A percentile compares a stretch with the other conserved stretches of the same genome.
Evolutionary conservation across 192 early-diverging fungal species (phyloP).

Genomic region (Mortierella claussenii): DNA sequence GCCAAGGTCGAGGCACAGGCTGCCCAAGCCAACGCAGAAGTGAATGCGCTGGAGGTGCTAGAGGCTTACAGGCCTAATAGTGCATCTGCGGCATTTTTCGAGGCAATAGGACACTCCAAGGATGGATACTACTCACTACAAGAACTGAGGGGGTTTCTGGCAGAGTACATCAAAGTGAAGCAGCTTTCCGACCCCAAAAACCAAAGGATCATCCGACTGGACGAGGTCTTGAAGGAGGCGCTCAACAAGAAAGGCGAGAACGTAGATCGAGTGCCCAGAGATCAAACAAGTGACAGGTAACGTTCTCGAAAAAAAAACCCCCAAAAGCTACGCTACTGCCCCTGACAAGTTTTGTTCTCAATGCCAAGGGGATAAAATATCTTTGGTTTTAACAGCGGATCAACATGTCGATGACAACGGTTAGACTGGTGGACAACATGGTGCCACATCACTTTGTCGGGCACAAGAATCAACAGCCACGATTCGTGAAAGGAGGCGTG

Average conservation of each 20-base stretch:
- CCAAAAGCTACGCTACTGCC: too few relatives aligned
- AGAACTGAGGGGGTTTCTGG: slow-evolving; percentile 67
- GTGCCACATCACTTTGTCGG: slow-evolving; percentile 36
- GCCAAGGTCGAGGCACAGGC: slow-evolving; percentile 30
- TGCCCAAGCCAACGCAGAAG: slow-evolving; percentile 8
- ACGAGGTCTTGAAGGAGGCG: slow-evolving; percentile 20
- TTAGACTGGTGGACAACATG: slow-evolving; percentile 40
- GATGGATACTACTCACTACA: slow-evolving; percentile 67
- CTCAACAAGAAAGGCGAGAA: slow-evolving; percentile 33
- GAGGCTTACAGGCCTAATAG: slow-evolving; percentile 68
- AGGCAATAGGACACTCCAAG: slow-evolving; percentile 54
- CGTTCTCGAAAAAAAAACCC: too few relatives aligned
- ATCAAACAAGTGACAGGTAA: slow-evolving; percentile 36
- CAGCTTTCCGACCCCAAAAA: slow-evolving; percentile 67
- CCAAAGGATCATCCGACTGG: slow-evolving; percentile 39
- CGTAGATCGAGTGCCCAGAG: slow-evolving; percentile 28
- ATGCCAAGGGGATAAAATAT: background rate
- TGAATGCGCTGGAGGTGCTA: slow-evolving; percentile 51
- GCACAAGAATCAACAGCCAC: slow-evolving; percentile 23
- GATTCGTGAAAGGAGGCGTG: slow-evolving; percentile 55
- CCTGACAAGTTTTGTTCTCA: background rate
- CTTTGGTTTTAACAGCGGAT: background rate
- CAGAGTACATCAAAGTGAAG: slow-evolving; percentile 72
- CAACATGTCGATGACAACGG: too few relatives aligned
- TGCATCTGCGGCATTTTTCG: slow-evolving; percentile 62